Base-by-base conservation (phyloP, 768 basidiomycete genomes). In the Floccularia luteovirens region DNA sequence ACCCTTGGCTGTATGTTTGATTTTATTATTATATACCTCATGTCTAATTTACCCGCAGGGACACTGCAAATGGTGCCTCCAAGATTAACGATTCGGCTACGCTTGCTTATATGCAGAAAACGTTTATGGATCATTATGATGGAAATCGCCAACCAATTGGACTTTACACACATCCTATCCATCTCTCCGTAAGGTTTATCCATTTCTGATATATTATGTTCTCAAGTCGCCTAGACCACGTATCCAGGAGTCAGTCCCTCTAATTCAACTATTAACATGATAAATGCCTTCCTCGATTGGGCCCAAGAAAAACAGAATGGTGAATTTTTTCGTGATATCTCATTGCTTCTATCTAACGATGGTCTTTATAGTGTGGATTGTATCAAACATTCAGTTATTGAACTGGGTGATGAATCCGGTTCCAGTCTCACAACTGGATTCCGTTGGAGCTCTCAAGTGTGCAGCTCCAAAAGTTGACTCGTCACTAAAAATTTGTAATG, bases 221-320 rank as follows among this genome's bases (percentile, higher is more conserved):
- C 5, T 21, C 12, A n/a, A 38, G 11, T 38, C 12, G n/a, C 45
- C 37, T 46, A 68, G 76, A 64, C 56, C 13, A 71, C 69, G 2
- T 77, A 82, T 44, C 82, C 85, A 13, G 82, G 82, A 36, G 69
- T 78, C 12, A 56, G 60, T 12, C 58, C 65, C 3, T 57, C 63
- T 2, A 66, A 64, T 34, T 69, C 70, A 2, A 81, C 77, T 3
- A 80, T 88, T 50, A 51, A 67, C 21, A 87, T 87, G 84, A 75
- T 90, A 55, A 88, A 89, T 50, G 52, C 67, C 14, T 89, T 86
- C 65, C 63, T 89, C 24, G 85, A 89, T 56, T 90, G 86, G 86
- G 84, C 78, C 0, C 87, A 90, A 52, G 47, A 69, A 46, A 78
- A 82, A 52, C 68, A 67, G 35, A 70, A 87, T 55, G 78, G 79